Conservation (phyloP, 1,139 yeast genomes). For the Magnusiomyces ingens region DNA sequence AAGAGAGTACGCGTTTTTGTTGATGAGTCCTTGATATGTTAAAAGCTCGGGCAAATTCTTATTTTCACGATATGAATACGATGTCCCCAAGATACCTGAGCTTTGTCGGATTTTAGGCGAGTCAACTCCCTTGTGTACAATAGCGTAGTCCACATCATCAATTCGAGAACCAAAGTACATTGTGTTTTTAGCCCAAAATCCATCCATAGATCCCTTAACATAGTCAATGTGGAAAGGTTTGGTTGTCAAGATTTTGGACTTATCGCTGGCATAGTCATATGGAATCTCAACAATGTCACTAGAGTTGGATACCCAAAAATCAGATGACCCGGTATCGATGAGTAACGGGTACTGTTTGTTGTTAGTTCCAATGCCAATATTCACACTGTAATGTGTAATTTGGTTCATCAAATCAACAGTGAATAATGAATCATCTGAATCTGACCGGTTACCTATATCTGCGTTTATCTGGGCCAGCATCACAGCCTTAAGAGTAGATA, state of each 20-base stretch:
- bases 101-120: conserved; percentile 8
- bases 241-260: not conserved
- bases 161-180: conserved; percentile 7
- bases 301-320: conserved; percentile 35
- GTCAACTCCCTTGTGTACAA: conserved; percentile 9
- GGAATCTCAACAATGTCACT: conserved; percentile 15
- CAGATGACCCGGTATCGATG: conserved; percentile 40
- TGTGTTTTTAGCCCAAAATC: conserved; percentile 12
- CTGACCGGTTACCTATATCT: not conserved
- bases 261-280: conserved; percentile 1
- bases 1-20: not conserved
- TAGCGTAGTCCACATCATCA: conserved; percentile 9
- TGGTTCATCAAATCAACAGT: conserved; percentile 9
- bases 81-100: conserved; percentile 13
- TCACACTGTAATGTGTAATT: conserved; percentile 20
- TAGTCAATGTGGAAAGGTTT: conserved; percentile 11
- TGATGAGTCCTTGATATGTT: conserved; percentile 29
- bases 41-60: conserved; percentile 44
- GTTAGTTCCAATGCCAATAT: conserved; percentile 36
- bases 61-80: conserved; percentile 8
- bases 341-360: conserved; percentile 31
- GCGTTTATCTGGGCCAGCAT: not conserved
- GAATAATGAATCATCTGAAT: not conserved
- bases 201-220: conserved; percentile 13
- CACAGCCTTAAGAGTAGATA: not conserved